Percentiles rank a stretch among this genome's conserved stretches.
These are phyloP conservation scores for Jasminum sambac DNA, from an alignment of 257 asterid species.

Conservation along the genomic window DNA sequence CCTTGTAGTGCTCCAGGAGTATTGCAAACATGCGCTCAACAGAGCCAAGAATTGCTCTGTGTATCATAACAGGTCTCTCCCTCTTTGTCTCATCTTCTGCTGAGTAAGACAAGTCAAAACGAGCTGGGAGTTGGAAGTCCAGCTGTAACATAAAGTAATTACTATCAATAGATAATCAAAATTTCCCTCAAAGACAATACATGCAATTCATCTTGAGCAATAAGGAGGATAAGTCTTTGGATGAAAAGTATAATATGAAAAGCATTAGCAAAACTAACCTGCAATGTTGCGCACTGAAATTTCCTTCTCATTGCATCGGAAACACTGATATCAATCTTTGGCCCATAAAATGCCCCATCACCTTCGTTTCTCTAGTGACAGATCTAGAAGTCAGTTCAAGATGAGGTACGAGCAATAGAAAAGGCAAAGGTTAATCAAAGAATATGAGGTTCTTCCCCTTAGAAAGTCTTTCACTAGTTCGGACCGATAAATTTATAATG, in stretches of 20 bases:
- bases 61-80: constrained; percentile 98
- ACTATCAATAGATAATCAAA: constrained; percentile 14
- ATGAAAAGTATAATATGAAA: constrained; percentile 10
- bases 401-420: constrained; percentile 10
- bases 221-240: too few species aligned
- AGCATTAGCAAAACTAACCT: constrained; percentile 45
- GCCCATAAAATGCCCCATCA: constrained; percentile 98
- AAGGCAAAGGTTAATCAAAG: constrained; percentile 16
- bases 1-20: constrained; percentile 92
- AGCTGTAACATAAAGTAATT: constrained; percentile 61
- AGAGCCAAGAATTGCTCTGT: constrained; percentile 94
- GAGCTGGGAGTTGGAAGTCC: constrained; percentile 95
- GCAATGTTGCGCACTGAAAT: constrained; percentile 95
- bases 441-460: neutral
- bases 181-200: neutral
- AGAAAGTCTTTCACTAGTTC: neutral
- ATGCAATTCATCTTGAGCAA: constrained; percentile 2
- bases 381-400: constrained; percentile 27
- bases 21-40: constrained; percentile 97
- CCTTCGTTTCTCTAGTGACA: constrained; percentile 76
- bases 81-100: constrained; percentile 92
- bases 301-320: constrained; percentile 95
- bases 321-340: constrained; percentile 89
- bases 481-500: neutral
- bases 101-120: constrained; percentile 85